Base-by-base conservation (phyloP, 2,329 filamentous ascomycete genomes). In the Fusarium sp. region DNA sequence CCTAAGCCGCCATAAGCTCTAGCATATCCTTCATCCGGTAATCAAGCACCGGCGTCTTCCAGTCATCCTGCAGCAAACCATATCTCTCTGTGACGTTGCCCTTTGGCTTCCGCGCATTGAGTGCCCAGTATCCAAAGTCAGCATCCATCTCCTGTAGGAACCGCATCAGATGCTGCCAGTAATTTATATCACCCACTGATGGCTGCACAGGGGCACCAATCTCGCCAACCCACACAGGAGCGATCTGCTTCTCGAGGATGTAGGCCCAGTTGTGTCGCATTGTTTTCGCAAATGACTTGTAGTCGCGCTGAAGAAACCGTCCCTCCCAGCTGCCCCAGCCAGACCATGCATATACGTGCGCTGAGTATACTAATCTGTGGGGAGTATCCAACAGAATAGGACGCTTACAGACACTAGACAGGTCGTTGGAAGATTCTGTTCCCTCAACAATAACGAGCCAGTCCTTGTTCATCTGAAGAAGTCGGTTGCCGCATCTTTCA, bases 381-480 rank as follows among this genome's bases (percentile, higher is more conserved):
- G 83, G 78, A 9, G 88, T 76, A 60, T 87, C 84, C 47, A 92
- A 84, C 48, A 79, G 77, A n/a, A 92, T 81, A 3, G 89, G 89
- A 16, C 89, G 84, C 18, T 77, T 74, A 5, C 80, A 79, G 5
- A 84, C 89, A 7, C 87, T 88, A 3, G 83, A 83, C 32, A 91
- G 81, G 78, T 92, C 88, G 78, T 92, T 92, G 58, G 87, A 86
- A 4, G 89, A 91, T 66, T 89, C 88, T 32, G 89, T 89, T 32
- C 90, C 90, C 78, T 90, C 90, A 45, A 92, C 87, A 45, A 92
- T 80, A 78, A 92, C 86, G 55, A 92, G 82, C 89, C 89, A 92
- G 78, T 90, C 82, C 20, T 80, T 80, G 62, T 90, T 88, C 76
- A 92, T 82, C 63, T 78, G 78, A 32, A 91, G 82, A 50, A 92